Conservation (phyloP, 108 stramenopile genomes). For the Nitzschia putrida region DNA sequence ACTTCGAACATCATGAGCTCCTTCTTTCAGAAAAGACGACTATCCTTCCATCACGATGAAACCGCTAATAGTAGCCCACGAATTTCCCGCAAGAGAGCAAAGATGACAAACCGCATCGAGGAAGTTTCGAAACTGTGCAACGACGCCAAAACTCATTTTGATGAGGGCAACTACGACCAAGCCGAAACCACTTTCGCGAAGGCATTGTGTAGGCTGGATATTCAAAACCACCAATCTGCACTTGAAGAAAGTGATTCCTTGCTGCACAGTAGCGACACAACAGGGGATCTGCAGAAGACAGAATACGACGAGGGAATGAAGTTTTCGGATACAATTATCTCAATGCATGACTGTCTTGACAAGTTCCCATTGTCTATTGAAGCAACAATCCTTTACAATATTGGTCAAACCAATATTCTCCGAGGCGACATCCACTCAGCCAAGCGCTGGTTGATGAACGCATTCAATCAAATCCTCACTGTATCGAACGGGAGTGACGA, state of each 20-base stretch:
- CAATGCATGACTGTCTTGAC: constrained; percentile 4
- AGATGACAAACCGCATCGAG: not conserved
- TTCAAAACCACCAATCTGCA: not conserved
- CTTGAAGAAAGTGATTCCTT: not conserved
- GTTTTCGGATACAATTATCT: constrained; percentile 41
- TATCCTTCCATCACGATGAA: too few species aligned
- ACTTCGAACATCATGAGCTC: too few species aligned
- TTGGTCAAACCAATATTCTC: constrained; percentile 62
- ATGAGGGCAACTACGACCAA: not conserved
- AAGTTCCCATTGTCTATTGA: not conserved
- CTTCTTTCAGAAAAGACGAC: too few species aligned
- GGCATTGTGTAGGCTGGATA: constrained; percentile 1
- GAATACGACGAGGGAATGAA: constrained; percentile 64
- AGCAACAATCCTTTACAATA: constrained; percentile 56
- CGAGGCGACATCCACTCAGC: constrained; percentile 42
- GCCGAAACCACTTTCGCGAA: not conserved
- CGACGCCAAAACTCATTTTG: not conserved
- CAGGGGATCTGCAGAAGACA: not conserved
- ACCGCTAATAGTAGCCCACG: too few species aligned
- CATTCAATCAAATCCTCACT: constrained; percentile 15
- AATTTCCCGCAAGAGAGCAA: not conserved
- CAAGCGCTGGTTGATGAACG: constrained; percentile 42
- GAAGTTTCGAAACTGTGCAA: not conserved
- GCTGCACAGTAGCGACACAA: not conserved
- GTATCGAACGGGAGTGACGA: not conserved